Base-by-base conservation (phyloP, 176 grass and related monocot genomes). In the Eragrostis nindensis region DNA sequence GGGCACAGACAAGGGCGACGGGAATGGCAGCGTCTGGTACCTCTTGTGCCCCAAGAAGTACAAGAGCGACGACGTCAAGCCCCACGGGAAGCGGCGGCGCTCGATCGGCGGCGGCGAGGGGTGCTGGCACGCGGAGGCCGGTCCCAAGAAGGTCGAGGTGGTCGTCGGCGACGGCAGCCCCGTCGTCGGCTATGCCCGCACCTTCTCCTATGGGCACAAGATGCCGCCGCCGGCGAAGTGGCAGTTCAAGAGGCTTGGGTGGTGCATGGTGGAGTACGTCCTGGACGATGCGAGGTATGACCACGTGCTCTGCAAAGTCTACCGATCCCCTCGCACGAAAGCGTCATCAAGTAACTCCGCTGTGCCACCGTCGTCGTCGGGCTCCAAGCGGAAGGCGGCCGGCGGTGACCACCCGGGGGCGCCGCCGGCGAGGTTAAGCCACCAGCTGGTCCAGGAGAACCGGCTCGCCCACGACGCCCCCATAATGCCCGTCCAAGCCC, bases 221-320 rank as follows among this genome's bases (percentile, higher is more conserved):
- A 19, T n/a, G n/a, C n/a, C n/a, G n/a, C n/a, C 57, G 57, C 22
- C 56, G 0, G 22, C 4, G 9, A 43, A 26, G 1, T 6, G 0
- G 1, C 32, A 36, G 32, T 44, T 17, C 8, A 68, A n/a, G 14
- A 68, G 77, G 77, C 21, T 68, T 0, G 77, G 63, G 1, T 77
- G 74, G 74, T 63, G 74, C 42, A 62, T 77, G 74, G 29, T 27
- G 0, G 74, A 63, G 42, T 77, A 19, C 25, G 9, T 7, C 24
- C 7, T 77, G 9, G 42, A 77, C 14, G 74, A 36, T 4, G 32
- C 32, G 32, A 36, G 45, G 15, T 2, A 11, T 5, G 57, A 8
- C 25, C 24, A 24, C 57, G 41, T 77, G 74, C 57, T 77, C 25
- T 77, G 74, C 74, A 77, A 47, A 17, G 25, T 77, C n/a, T 63